Evolutionary conservation across 2,329 filamentous ascomycete species (phyloP).

Genomic region (Drechslerella dactyloides): DNA sequence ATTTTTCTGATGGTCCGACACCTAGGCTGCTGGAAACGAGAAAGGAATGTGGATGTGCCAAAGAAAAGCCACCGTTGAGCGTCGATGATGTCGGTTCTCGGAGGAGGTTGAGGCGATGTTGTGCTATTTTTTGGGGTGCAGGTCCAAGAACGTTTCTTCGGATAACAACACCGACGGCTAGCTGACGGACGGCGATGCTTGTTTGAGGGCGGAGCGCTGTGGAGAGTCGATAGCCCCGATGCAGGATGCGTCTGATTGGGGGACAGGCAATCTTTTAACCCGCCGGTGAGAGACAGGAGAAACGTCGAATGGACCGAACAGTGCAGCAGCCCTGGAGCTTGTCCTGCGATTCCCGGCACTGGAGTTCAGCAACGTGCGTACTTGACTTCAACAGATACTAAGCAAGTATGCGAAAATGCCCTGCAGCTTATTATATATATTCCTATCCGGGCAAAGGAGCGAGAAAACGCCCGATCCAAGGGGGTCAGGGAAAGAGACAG

Average conservation of each 20-base stretch:
- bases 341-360: constrained; percentile 29
- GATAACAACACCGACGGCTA: constrained; percentile 40
- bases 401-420: constrained; percentile 11
- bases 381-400: neutral
- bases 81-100: constrained; percentile 22
- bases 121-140: constrained; percentile 12
- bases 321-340: constrained; percentile 44
- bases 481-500: constrained; percentile 28
- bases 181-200: constrained; percentile 12
- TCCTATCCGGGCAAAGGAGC: constrained; percentile 39
- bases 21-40: constrained; percentile 8
- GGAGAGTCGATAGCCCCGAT: constrained; percentile 25
- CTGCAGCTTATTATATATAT: constrained; percentile 25
- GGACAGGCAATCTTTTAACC: constrained; percentile 18
- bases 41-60: constrained; percentile 7
- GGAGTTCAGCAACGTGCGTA: constrained; percentile 25
- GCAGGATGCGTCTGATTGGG: constrained; percentile 14
- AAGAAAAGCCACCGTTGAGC: constrained; percentile 3
- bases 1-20: neutral
- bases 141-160: constrained; percentile 35
- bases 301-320: constrained; percentile 32
- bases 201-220: neutral
- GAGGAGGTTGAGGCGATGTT: constrained; percentile 34
- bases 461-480: constrained; percentile 35
- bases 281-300: constrained; percentile 16